Base-by-base conservation (phyloP, 2,329 filamentous ascomycete genomes). In the Myrmaecium sp. region DNA sequence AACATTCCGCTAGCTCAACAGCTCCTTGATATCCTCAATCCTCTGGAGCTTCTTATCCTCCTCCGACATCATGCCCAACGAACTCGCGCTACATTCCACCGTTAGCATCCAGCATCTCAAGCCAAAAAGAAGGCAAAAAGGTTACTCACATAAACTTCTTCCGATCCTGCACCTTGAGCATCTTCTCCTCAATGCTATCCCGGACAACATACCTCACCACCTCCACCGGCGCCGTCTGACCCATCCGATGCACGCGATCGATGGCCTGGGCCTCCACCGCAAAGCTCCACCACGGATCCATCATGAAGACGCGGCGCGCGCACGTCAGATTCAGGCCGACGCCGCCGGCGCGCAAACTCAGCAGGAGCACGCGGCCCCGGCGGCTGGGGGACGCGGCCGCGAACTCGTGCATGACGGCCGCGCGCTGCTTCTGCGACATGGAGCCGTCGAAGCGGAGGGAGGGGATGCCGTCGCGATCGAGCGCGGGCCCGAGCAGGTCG, bases 211-310 rank as follows among this genome's bases (percentile, higher is more conserved):
- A 95, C 15, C 89, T 63, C 39, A 75, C 75, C 0, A 98, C 84
- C 30, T 72, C 69, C 2, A 98, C 89, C 42, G 86, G 79, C 10
- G 72, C 66, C 26, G 78, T 73, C 51, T 98, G 89, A 0, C 89
- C 89, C 80, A 98, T 94, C 6, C 89, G 72, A 57, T 98, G 89
- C 17, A 98, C 83, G 1, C 89, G 80, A 56, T 98, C 89, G 43
- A 98, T 95, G 6, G 89, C 89, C 53, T 98, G 89, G 4, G 84
- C 82, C 54, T 98, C 89, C 8, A 95, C 75, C 0, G 89, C 84
- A 52, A 86, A 98, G 46, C 80, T 91, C 89, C 89, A 98, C 89
- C 89, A 98, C 0, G 89, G 89, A 51, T 98, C 89, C 89, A 98
- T 95, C 79, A 98, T 91, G 57, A 77, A 98, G 4, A 98, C 91